phyloP scores from a whole-genome alignment of 1,284 basidiomycete genomes.

The Ceratobasidium papillatum region DNA sequence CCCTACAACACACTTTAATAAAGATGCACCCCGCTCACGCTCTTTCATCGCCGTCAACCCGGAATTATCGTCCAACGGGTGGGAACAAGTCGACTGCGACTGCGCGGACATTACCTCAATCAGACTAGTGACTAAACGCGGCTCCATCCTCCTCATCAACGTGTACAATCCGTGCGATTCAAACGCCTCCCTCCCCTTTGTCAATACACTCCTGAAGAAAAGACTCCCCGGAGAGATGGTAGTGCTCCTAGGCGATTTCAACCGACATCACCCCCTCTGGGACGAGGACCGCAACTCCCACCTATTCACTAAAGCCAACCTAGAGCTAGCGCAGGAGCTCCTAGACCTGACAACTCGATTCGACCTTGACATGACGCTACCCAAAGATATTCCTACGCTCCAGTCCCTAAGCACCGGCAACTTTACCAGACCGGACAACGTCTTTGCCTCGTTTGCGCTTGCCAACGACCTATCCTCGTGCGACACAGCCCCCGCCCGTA shows the following conservation, averaged over 20 bases:
- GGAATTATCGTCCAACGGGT: not conserved
- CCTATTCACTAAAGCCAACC: not conserved
- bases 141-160: not conserved
- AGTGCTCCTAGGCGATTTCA: conserved; percentile 21
- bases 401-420: not conserved
- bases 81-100: not conserved
- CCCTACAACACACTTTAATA: not conserved
- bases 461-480: not conserved
- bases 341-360: not conserved
- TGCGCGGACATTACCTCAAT: not conserved
- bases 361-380: not conserved
- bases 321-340: not conserved
- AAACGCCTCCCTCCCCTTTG: not conserved
- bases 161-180: conserved; percentile 4
- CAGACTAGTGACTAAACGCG: not conserved
- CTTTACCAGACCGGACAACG: conserved; percentile 8
- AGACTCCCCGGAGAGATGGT: not conserved
- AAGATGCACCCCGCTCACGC: not conserved
- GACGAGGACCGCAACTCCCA: conserved; percentile 17
- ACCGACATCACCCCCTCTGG: conserved; percentile 27
- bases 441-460: not conserved
- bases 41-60: not conserved
- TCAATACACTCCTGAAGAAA: not conserved
- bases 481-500: not conserved
- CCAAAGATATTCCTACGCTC: not conserved